Conservation (phyloP, 1,284 basidiomycete species). For the Sphaerobolus stellatus region DNA sequence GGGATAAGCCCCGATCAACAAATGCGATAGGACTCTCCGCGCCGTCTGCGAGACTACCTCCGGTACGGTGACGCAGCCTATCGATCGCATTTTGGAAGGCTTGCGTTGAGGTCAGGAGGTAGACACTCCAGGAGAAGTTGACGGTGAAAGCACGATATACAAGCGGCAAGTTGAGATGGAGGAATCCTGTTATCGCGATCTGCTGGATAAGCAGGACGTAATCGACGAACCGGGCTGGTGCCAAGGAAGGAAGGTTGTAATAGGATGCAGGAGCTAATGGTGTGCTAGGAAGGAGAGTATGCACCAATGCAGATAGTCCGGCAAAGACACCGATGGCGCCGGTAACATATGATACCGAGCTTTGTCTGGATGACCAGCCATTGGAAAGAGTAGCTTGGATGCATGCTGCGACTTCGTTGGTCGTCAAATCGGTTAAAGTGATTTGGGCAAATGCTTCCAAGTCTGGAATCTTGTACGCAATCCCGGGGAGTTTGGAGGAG, state of each 20-base stretch:
- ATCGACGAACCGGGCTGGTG: slow-evolving; percentile 74
- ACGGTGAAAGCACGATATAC: slow-evolving; percentile 77
- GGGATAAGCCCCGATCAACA: slow-evolving; percentile 77
- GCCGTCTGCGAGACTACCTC: slow-evolving; percentile 64
- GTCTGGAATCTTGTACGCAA: slow-evolving; percentile 88
- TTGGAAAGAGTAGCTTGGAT: slow-evolving; percentile 91
- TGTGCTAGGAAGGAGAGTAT: slow-evolving; percentile 47
- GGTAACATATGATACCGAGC: slow-evolving; percentile 76
- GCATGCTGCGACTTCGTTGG: slow-evolving; percentile 78
- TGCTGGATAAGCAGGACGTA: slow-evolving; percentile 81
- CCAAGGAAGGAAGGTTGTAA: slow-evolving; percentile 41
- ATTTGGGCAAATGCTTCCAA: slow-evolving; percentile 89
- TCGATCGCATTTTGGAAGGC: slow-evolving; percentile 79
- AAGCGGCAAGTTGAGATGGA: slow-evolving; percentile 85
- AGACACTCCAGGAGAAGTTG: slow-evolving; percentile 90
- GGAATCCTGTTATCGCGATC: slow-evolving; percentile 73
- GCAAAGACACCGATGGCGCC: slow-evolving; percentile 70
- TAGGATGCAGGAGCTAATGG: slow-evolving; percentile 15
- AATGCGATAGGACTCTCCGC: slow-evolving; percentile 43
- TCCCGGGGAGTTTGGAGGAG: slow-evolving; percentile 61
- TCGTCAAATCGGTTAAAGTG: slow-evolving; percentile 66
- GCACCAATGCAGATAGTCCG: slow-evolving; percentile 64
- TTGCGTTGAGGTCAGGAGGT: slow-evolving; percentile 65
- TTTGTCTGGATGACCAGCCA: slow-evolving; percentile 79
- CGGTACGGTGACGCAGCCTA: slow-evolving; percentile 78